These are phyloP conservation scores for Haplographium delicatum DNA, from an alignment of 495 filamentous ascomycete genomes.

Conservation along the genomic window DNA sequence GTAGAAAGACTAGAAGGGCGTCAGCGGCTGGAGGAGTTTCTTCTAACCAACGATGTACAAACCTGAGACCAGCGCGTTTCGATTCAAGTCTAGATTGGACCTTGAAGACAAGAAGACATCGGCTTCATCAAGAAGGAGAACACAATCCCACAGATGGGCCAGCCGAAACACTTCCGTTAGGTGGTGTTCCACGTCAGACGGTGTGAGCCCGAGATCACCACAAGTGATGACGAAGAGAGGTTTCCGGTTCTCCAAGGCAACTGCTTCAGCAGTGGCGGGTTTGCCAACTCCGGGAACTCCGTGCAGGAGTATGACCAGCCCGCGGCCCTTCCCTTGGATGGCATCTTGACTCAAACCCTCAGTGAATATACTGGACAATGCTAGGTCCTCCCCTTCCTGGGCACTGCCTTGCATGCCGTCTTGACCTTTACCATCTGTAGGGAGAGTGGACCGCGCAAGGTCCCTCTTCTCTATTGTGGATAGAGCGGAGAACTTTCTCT, in stretches of 20 bases:
- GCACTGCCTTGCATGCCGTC: too few relatives aligned
- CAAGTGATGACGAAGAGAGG: constrained; percentile 34
- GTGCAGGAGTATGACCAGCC: constrained; percentile 47
- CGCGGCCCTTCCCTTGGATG: constrained; percentile 32
- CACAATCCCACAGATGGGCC: constrained; percentile 40
- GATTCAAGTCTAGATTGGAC: constrained; percentile 31
- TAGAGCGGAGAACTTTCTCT: too few relatives aligned
- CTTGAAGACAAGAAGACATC: constrained; percentile 50
- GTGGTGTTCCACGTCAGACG: constrained; percentile 35
- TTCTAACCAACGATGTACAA: too few relatives aligned
- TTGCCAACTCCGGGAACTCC: constrained; percentile 48
- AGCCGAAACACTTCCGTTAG: constrained; percentile 32
- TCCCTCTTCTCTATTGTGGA: too few relatives aligned
- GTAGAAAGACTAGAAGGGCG: constrained; percentile 31
- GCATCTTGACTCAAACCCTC: neutral
- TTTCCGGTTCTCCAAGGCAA: constrained; percentile 26
- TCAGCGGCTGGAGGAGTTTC: too few relatives aligned
- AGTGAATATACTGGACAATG: too few relatives aligned
- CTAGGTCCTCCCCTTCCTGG: too few relatives aligned
- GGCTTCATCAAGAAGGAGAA: constrained; percentile 52
- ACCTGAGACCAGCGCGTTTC: constrained; percentile 71
- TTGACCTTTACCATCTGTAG: too few relatives aligned
- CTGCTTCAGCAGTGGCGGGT: constrained; percentile 39
- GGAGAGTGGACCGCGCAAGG: too few relatives aligned
- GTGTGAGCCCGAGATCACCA: constrained; percentile 32